Evolutionary conservation across 1,284 basidiomycete species (phyloP).

Genomic region (Exsudoporus floridanus): DNA sequence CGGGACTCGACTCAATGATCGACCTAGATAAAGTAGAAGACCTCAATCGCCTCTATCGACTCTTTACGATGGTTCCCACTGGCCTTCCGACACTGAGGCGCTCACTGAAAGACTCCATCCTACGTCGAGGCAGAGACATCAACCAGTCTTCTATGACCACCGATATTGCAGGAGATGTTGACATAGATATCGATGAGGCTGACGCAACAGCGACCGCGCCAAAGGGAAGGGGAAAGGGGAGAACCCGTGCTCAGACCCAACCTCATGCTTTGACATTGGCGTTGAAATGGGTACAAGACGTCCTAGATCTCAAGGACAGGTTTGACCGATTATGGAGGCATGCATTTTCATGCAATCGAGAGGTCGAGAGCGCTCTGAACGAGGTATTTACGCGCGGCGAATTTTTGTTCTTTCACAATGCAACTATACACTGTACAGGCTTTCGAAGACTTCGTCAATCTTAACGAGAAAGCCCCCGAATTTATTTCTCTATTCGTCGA

Average conservation of each 20-base stretch:
- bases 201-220: slow-evolving; percentile 43
- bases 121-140: slow-evolving; percentile 77
- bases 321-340: slow-evolving; percentile 77
- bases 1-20: slow-evolving; percentile 88
- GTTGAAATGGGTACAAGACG: slow-evolving; percentile 92
- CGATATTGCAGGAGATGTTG: slow-evolving; percentile 41
- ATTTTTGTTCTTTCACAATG: no score
- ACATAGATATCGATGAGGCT: slow-evolving; percentile 38
- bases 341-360: slow-evolving; percentile 75
- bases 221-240: slow-evolving; percentile 66
- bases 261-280: slow-evolving; percentile 59
- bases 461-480: slow-evolving; percentile 86
- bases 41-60: slow-evolving; percentile 76
- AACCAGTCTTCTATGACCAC: slow-evolving; percentile 54
- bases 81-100: slow-evolving; percentile 70
- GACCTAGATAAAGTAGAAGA: slow-evolving; percentile 80
- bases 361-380: slow-evolving; percentile 82
- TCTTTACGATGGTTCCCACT: slow-evolving; percentile 72
- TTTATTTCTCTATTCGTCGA: slow-evolving; percentile 98
- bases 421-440: slow-evolving; percentile 54
- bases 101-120: slow-evolving; percentile 75
- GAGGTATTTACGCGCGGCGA: slow-evolving; percentile 55
- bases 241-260: slow-evolving; percentile 45
- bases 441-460: slow-evolving; percentile 91
- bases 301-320: slow-evolving; percentile 88